Evolutionary conservation across 192 early-diverging fungal species (phyloP), one percentile per base, ranked within the genome.

Genomic region (Mortierella antarctica): DNA sequence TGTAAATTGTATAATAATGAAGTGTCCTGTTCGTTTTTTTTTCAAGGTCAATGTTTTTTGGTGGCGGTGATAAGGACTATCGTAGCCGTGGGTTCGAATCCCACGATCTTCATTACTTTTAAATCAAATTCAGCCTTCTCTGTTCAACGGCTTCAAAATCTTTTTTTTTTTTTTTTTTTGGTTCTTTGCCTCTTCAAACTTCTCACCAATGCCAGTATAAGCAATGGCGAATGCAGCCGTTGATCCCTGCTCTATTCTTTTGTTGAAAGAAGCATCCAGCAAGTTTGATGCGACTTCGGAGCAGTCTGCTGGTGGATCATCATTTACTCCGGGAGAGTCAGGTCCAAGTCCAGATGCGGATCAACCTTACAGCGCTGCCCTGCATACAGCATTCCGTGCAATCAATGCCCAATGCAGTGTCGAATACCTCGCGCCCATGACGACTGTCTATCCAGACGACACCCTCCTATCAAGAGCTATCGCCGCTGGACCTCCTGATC

Each of bases 41-140:
- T 3, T 45, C 21, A 12, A 73, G 70, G 73, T 74, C 78, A 21
- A 77, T n/a, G n/a, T 74, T 17, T 82, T 71, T 23, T 60, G 57
- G 57, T 40, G 31, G 57, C 57, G 57, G 57, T 40, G 31, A 31
- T 31, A 3, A 31, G 31, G 31, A 15, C 41, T 41, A 40, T 59
- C 57, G 57, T 59, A 59, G 57, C 23, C 57, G 57, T 59, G 57
- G 57, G 57, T 59, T 59, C 57, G 39, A 59, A 59, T 59, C 57
- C 57, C 57, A 59, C 57, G 39, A 21, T 59, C 57, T 59, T 59
- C 57, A 59, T 15, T 42, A 12, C 39, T 58, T 58, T 39, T 42
- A n/a, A n/a, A n/a, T n/a, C n/a, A n/a, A n/a, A n/a, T n/a, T n/a
- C n/a, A n/a, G n/a, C n/a, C n/a, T n/a, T n/a, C n/a, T n/a, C n/a